A percentile compares a stretch with the other conserved stretches of the same genome.
These are phyloP conservation scores for Kluyveromyces nonfermentans DNA, from an alignment of 805 yeast species.

Conservation along the genomic window DNA sequence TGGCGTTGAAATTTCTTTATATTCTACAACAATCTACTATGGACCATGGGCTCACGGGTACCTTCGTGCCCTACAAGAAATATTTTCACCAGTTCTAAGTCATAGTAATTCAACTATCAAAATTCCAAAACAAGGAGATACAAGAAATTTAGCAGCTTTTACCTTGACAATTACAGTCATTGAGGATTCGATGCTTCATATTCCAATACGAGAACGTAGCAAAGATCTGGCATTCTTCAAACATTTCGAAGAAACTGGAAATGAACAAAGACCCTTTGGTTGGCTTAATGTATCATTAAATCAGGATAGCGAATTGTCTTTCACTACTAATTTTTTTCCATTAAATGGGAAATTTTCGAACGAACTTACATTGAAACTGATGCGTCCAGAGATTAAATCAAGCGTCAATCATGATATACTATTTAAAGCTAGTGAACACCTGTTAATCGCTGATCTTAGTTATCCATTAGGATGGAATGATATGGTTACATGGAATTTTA, in stretches of 20 bases:
- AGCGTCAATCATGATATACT: constrained; percentile 85
- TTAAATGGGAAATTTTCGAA: constrained; percentile 48
- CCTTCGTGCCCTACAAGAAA: constrained; percentile 49
- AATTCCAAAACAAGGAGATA: constrained; percentile 38
- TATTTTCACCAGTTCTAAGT: constrained; percentile 60
- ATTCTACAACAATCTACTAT: constrained; percentile 60
- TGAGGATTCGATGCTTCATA: constrained; percentile 59
- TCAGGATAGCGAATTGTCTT: constrained; percentile 40
- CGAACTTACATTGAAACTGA: constrained; percentile 36
- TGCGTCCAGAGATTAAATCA: constrained; percentile 56
- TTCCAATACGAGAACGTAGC: constrained; percentile 80
- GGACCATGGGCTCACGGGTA: constrained; percentile 98
- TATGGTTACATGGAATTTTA: constrained; percentile 55
- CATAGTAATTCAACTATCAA: constrained; percentile 42
- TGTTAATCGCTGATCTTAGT: constrained; percentile 46
- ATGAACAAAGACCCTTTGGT: constrained; percentile 62
- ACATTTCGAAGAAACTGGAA: constrained; percentile 26
- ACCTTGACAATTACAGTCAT: constrained; percentile 44
- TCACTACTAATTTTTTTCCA: constrained; percentile 44
- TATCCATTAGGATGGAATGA: constrained; percentile 84
- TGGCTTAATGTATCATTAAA: constrained; percentile 75
- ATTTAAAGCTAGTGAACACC: constrained; percentile 51
- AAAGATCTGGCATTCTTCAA: constrained; percentile 48
- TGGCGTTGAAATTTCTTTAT: constrained; percentile 52
- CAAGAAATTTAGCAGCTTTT: constrained; percentile 49